These are phyloP conservation scores for Scopulariopsis brevicaulis DNA, from an alignment of 2,329 filamentous ascomycete genomes.

Conservation along the genomic window DNA sequence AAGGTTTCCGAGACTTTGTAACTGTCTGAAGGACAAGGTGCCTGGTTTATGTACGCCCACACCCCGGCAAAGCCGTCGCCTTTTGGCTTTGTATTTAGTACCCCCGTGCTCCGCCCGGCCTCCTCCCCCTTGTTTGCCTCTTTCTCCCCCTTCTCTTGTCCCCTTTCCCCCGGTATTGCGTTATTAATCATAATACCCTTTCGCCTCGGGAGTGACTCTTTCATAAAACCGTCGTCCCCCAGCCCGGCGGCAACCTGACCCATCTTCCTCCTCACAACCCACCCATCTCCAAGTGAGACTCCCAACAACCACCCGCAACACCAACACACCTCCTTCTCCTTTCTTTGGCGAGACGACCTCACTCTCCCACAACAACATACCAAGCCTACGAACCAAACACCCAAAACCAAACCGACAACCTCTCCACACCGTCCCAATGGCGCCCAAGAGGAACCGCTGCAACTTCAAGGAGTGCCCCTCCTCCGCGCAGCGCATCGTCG, in stretches of 20 bases:
- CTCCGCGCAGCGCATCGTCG: slow-evolving; percentile 82
- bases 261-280: not conserved
- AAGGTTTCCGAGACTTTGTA: not conserved
- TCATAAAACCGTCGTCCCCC: not conserved
- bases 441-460: slow-evolving; percentile 73
- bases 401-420: not conserved
- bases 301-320: not conserved
- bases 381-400: not conserved
- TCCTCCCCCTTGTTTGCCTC: slow-evolving; percentile 2
- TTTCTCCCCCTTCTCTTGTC: not conserved
- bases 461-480: slow-evolving; percentile 83
- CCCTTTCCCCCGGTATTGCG: not conserved
- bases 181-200: not conserved
- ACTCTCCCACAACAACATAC: not conserved
- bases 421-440: slow-evolving; percentile 30
- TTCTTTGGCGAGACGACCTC: not conserved
- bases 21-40: not conserved
- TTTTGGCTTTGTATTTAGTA: slow-evolving; percentile 1
- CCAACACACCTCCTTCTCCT: not conserved
- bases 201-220: not conserved
- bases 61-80: not conserved
- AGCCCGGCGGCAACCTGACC: not conserved
- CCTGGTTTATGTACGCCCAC: no score
- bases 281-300: not conserved
- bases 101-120: not conserved